Percentiles rank a stretch among this genome's conserved stretches.
Conservation (phyloP, 2,329 filamentous ascomycete species). For the Colletotrichum spaethianum region DNA sequence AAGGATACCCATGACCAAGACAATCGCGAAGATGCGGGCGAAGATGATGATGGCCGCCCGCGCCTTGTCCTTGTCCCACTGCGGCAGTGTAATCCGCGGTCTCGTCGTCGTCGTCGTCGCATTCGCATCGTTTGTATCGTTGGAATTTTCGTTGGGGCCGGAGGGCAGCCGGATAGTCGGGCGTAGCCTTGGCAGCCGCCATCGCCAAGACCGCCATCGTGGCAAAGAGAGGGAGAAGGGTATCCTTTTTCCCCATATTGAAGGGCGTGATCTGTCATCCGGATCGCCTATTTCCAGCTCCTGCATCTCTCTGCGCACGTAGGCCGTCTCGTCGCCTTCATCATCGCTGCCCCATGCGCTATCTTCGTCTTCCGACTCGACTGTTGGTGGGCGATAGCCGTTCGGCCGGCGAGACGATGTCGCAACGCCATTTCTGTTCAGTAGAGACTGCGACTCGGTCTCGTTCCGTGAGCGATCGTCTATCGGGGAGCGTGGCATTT, state of each 20-base stretch:
- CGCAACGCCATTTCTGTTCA: conserved; percentile 62
- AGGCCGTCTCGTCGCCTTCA: conserved; percentile 69
- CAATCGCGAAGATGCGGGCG: conserved; percentile 80
- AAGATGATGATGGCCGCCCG: conserved; percentile 71
- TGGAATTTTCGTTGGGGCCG: conserved; percentile 48
- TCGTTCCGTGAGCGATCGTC: conserved; percentile 77
- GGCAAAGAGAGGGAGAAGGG: conserved; percentile 66
- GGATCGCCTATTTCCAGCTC: conserved; percentile 90
- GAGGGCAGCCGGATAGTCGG: conserved; percentile 65
- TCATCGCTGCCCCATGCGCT: conserved; percentile 66
- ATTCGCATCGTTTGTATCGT: conserved; percentile 42
- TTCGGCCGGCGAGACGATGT: conserved; percentile 60
- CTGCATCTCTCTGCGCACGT: conserved; percentile 85
- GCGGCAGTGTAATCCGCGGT: conserved; percentile 35
- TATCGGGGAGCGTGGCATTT: conserved; percentile 48
- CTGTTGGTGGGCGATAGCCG: conserved; percentile 85
- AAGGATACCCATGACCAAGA: conserved; percentile 82
- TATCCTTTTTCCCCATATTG: conserved; percentile 70
- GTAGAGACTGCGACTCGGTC: conserved; percentile 83
- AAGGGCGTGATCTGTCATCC: conserved; percentile 57
- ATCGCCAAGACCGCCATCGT: conserved; percentile 69
- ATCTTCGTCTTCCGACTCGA: conserved; percentile 81
- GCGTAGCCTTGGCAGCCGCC: conserved; percentile 63
- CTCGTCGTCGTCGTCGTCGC: conserved; percentile 45
- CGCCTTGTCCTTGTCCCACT: conserved; percentile 40